A percentile compares a stretch with the other conserved stretches of the same genome.
These are phyloP conservation scores for Fonsecaea nubica DNA, from an alignment of 2,329 filamentous ascomycete species.

Conservation along the genomic window DNA sequence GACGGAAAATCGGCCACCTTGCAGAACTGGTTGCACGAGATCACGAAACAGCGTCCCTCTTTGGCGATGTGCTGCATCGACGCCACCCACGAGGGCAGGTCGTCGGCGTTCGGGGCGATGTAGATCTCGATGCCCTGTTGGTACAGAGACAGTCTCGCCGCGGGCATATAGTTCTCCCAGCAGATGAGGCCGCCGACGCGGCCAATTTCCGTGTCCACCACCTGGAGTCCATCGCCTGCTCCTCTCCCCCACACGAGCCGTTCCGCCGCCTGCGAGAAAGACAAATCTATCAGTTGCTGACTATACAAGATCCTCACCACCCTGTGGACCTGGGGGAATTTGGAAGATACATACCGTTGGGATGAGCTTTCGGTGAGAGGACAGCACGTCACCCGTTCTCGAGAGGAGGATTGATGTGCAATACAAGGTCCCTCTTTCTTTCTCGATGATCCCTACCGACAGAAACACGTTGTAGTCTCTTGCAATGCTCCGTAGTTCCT, in stretches of 20 bases:
- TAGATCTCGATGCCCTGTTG: slow-evolving; percentile 90
- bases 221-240: slow-evolving; percentile 75
- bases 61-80: slow-evolving; percentile 80
- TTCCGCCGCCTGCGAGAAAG: slow-evolving; percentile 53
- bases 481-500: slow-evolving; percentile 72
- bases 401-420: slow-evolving; percentile 83
- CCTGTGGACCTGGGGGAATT: too few relatives aligned
- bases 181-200: slow-evolving; percentile 86
- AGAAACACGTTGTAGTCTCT: slow-evolving; percentile 79
- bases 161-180: slow-evolving; percentile 96
- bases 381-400: slow-evolving; percentile 72
- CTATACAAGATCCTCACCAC: neutral
- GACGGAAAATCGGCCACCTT: slow-evolving; percentile 61
- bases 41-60: slow-evolving; percentile 82
- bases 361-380: slow-evolving; percentile 78
- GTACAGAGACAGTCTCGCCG: slow-evolving; percentile 82
- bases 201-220: slow-evolving; percentile 78
- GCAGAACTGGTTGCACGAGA: slow-evolving; percentile 84
- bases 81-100: slow-evolving; percentile 77
- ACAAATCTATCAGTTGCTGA: slow-evolving; percentile 2
- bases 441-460: slow-evolving; percentile 79
- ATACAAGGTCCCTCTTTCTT: slow-evolving; percentile 79
- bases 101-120: slow-evolving; percentile 86
- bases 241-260: slow-evolving; percentile 89
- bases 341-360: neutral